Conservation (phyloP, 305 asterid genomes). For the Ilex paraguariensis region DNA sequence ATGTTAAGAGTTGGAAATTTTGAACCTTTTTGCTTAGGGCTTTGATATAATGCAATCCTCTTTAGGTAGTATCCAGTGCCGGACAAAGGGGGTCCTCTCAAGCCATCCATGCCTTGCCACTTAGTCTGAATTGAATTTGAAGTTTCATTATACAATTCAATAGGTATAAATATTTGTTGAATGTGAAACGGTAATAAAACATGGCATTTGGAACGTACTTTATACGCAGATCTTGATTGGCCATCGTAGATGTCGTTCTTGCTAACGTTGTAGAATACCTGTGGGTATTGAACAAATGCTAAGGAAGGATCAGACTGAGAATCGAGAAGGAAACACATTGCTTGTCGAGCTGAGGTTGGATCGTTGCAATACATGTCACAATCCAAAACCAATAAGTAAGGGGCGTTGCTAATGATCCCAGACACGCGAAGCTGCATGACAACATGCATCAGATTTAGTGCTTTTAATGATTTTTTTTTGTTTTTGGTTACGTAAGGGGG, state of each 20-base stretch:
- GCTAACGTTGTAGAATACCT: conserved; percentile 9
- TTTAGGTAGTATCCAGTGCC: conserved; percentile 71
- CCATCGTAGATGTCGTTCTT: conserved; percentile 2
- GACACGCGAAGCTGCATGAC: conserved; percentile 33
- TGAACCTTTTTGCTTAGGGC: conserved; percentile 29
- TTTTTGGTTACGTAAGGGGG: too few species aligned
- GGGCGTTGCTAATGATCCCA: conserved; percentile 30
- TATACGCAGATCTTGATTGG: not conserved
- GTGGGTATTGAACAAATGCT: conserved; percentile 6
- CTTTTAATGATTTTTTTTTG: too few species aligned
- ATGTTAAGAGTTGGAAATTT: not conserved
- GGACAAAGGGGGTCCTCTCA: conserved; percentile 53
- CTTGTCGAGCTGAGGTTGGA: conserved; percentile 30
- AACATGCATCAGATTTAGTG: not conserved
- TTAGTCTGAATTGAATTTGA: conserved; percentile 38
- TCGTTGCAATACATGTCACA: conserved; percentile 35
- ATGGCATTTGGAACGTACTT: not conserved
- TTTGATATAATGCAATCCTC: conserved; percentile 52
- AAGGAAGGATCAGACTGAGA: conserved; percentile 25
- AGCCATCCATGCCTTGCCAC: conserved; percentile 90
- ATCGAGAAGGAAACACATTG: conserved; percentile 40
- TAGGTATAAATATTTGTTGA: too few species aligned
- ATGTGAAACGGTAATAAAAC: too few species aligned
- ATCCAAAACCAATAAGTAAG: conserved; percentile 28
- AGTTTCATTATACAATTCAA: too few species aligned